These are phyloP conservation scores for Ophidiomyces ophidiicola DNA, from an alignment of 2,329 filamentous ascomycete genomes.

Conservation along the genomic window DNA sequence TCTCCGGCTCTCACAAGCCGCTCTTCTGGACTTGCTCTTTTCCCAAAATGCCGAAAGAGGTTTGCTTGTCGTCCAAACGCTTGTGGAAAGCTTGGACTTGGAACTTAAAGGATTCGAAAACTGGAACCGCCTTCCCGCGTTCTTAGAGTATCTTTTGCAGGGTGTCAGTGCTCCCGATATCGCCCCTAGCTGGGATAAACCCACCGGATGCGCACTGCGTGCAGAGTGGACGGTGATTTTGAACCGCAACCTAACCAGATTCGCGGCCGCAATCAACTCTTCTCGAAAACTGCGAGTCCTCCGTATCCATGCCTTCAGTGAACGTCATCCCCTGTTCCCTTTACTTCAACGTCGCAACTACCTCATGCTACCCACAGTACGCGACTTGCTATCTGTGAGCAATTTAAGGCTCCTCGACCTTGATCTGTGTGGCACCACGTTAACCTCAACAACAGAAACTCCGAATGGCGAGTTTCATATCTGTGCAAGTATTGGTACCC, in stretches of 20 bases:
- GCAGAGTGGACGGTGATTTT: neutral
- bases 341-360: neutral
- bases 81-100: neutral
- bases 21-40: neutral
- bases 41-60: too few relatives aligned
- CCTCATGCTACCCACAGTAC: neutral
- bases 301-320: neutral
- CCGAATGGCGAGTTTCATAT: neutral
- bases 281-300: neutral
- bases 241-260: neutral
- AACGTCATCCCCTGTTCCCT: neutral
- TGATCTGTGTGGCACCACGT: conserved; percentile 6
- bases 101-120: neutral
- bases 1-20: neutral
- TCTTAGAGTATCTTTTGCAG: too few relatives aligned
- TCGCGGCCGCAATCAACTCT: neutral
- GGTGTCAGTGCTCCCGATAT: too few relatives aligned
- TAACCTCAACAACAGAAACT: neutral
- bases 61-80: neutral
- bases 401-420: conserved; percentile 1
- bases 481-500: neutral
- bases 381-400: neutral
- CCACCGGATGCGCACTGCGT: too few relatives aligned
- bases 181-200: too few relatives aligned
- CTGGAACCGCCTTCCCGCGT: too few relatives aligned